Evolutionary conservation across 768 basidiomycete species (phyloP), one percentile per base, ranked within the genome.

Genomic region (Lactifluus rugatus): DNA sequence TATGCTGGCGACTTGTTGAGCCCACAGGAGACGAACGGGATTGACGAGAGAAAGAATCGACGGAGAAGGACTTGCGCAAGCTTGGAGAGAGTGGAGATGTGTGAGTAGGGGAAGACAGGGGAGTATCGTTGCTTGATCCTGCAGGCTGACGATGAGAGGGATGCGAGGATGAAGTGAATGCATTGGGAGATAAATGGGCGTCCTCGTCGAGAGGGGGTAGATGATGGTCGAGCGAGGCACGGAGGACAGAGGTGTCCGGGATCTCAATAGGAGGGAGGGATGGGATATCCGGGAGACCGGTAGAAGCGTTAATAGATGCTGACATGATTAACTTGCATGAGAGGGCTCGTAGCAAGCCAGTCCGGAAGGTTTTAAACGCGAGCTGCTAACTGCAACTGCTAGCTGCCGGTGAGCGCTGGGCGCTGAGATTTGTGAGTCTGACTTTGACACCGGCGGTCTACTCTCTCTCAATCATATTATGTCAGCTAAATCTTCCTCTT

Each of bases 41-140:
- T 31, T 59, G 63, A 36, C 72, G 73, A 49, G 80, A 77, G 69
- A 89, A 84, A 10, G 88, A 89, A 70, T 89, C 88, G 59, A 83
- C 86, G 21, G 88, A 89, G 59, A 85, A 71, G 28, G 87, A 85
- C 73, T 89, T 89, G 65, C 85, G 79, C 54, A 89, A 78, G 74
- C 71, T 21, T 74, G 66, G 21, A 73, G 70, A 45, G 66, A 59
- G 54, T 71, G 68, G 54, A 71, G 67, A 37, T 70, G 66, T 34
- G 59, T 56, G 32, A 26, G 51, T 47, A 34, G 47, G 52, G 6
- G 64, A 58, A 21, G 65, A 57, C 46, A 67, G 66, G 54, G 64
- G 54, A 48, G 66, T 62, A 28, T 69, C 67, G 26, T 61, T 60
- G 61, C 39, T 68, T 55, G 65, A 66, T n/a, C 46, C 54, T 28